These are phyloP conservation scores for Parasitella parasitica DNA, from an alignment of 371 early-diverging fungal species.

Conservation along the genomic window DNA sequence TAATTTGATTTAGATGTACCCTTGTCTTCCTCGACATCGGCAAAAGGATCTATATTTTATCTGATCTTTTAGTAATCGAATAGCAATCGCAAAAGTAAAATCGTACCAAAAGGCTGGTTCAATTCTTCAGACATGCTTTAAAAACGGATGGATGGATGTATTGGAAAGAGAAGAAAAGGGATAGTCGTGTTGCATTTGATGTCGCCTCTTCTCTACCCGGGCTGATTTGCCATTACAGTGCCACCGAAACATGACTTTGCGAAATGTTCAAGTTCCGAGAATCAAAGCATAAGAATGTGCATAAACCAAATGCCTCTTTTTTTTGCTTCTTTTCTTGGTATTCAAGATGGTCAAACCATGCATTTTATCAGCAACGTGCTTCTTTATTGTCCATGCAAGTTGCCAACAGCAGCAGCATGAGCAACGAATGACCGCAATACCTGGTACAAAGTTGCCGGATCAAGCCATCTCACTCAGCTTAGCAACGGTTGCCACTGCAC, in stretches of 20 bases:
- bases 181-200: not conserved
- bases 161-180: slow-evolving; percentile 14
- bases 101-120: slow-evolving; percentile 40
- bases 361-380: not conserved
- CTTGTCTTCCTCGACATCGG: slow-evolving; percentile 70
- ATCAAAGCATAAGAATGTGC: no score
- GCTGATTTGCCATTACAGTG: not conserved
- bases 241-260: not conserved
- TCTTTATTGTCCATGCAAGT: not conserved
- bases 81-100: not conserved
- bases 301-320: no score
- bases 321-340: no score
- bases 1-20: slow-evolving; percentile 50
- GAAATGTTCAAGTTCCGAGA: not conserved
- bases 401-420: not conserved
- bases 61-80: not conserved
- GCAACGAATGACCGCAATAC: not conserved
- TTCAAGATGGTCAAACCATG: no score
- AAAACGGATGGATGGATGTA: slow-evolving; percentile 27
- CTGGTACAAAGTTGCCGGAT: not conserved
- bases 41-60: slow-evolving; percentile 67
- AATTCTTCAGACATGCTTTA: slow-evolving; percentile 42
- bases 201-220: not conserved
- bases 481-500: not conserved
- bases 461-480: not conserved